A percentile compares a stretch with the other conserved stretches of the same genome.
phyloP scores from a whole-genome alignment of 2,329 filamentous ascomycete species.

The Botryotinia calthae region DNA sequence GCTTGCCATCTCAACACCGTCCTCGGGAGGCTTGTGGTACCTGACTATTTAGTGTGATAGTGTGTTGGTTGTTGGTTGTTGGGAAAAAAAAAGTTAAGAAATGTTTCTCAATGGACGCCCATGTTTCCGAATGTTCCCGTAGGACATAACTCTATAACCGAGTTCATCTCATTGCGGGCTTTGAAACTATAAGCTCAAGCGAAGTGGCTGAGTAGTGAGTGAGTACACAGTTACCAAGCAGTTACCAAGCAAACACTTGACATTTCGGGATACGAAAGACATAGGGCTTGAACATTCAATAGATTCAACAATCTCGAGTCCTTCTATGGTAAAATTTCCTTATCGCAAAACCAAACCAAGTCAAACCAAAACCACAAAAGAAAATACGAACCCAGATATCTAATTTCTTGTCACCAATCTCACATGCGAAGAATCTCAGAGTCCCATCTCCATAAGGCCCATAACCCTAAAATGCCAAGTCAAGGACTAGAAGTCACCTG shows the following conservation, averaged over 20 bases:
- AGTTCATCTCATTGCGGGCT: conserved; percentile 4
- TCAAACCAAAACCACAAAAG: not conserved
- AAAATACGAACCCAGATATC: not conserved
- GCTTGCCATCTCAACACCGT: conserved; percentile 4
- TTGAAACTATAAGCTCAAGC: not conserved
- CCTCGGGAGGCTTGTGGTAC: conserved; percentile 11
- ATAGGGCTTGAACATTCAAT: conserved; percentile 12
- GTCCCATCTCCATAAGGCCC: not conserved
- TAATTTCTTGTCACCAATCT: conserved; percentile 1
- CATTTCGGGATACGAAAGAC: conserved; percentile 9
- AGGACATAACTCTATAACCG: not conserved
- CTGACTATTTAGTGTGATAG: not conserved
- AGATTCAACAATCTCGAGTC: not conserved
- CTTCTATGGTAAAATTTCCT: not conserved
- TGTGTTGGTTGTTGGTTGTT: not conserved
- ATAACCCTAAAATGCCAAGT: conserved; percentile 10
- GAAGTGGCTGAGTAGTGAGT: conserved; percentile 10
- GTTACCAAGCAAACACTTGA: not conserved
- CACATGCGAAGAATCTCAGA: not conserved
- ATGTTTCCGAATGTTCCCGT: conserved; percentile 4
- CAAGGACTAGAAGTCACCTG: conserved; percentile 11
- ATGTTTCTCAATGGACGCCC: not conserved
- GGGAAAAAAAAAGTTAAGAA: not conserved
- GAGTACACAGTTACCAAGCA: not conserved
- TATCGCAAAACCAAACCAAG: not conserved